These are phyloP conservation scores for apple (Malus domestica) DNA, from an alignment of 306 rosid species.

Conservation along the genomic window DNA sequence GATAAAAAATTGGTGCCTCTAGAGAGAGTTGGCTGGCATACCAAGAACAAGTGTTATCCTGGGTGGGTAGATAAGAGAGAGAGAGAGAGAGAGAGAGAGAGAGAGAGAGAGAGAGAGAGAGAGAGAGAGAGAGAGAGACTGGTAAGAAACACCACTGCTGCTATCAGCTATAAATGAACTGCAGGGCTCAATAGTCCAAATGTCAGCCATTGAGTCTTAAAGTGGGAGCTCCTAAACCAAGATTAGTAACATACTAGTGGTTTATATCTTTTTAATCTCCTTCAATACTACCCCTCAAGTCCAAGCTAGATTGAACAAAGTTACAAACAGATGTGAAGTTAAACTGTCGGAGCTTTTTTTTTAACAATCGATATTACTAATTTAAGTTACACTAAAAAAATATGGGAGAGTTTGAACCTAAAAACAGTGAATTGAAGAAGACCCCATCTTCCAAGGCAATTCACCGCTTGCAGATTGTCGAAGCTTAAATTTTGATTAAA, in stretches of 20 bases:
- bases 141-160: not conserved
- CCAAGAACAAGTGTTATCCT: constrained; percentile 20
- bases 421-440: too few relatives aligned
- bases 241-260: not conserved
- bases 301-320: too few relatives aligned
- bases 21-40: constrained; percentile 13
- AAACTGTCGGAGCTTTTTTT: too few relatives aligned
- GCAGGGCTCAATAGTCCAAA: not conserved
- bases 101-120: not conserved
- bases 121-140: constrained; percentile 5
- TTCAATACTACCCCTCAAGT: not conserved
- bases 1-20: constrained; percentile 29
- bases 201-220: too few relatives aligned
- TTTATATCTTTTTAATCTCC: not conserved
- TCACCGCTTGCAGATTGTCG: too few relatives aligned
- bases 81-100: constrained; percentile 2
- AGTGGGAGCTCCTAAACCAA: not conserved
- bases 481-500: not conserved
- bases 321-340: too few relatives aligned
- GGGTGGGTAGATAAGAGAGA: constrained; percentile 7
- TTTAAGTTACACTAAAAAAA: too few relatives aligned
- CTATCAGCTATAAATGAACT: not conserved
- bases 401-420: too few relatives aligned
- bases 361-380: too few relatives aligned
- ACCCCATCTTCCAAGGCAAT: too few relatives aligned